These are phyloP conservation scores for Cicer cuneatum DNA, from an alignment of 306 rosid species.

Conservation along the genomic window DNA sequence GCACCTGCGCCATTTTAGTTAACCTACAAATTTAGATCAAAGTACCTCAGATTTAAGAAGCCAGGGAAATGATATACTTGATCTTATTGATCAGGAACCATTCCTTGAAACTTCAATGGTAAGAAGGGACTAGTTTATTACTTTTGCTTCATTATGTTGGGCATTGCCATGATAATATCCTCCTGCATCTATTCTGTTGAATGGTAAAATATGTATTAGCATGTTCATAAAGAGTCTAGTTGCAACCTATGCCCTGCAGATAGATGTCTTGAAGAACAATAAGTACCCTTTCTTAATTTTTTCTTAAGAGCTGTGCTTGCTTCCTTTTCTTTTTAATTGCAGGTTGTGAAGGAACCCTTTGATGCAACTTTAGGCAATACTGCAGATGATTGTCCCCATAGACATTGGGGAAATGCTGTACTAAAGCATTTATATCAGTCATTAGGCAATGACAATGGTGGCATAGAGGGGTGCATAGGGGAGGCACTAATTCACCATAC, in stretches of 20 bases:
- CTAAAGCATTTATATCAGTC: slow-evolving; percentile 66
- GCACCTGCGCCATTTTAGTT: not conserved
- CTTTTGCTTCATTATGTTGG: slow-evolving; percentile 15
- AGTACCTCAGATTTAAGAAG: not conserved
- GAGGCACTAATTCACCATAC: slow-evolving; percentile 50
- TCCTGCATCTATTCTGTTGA: slow-evolving; percentile 9
- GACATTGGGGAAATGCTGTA: slow-evolving; percentile 63
- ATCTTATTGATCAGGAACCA: slow-evolving; percentile 3
- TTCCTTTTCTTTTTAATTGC: slow-evolving; percentile 43
- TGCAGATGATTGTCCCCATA: slow-evolving; percentile 52
- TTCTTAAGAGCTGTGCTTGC: slow-evolving; percentile 43
- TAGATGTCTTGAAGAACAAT: slow-evolving; percentile 29
- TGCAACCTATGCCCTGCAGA: slow-evolving; percentile 8
- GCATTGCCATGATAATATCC: slow-evolving; percentile 21
- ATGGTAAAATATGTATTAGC: not conserved
- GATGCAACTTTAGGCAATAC: slow-evolving; percentile 48
- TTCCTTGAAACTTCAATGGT: not conserved
- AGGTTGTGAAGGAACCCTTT: slow-evolving; percentile 54
- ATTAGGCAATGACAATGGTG: slow-evolving; percentile 58
- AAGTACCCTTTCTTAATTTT: slow-evolving; percentile 25
- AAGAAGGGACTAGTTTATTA: slow-evolving; percentile 11
- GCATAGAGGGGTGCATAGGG: slow-evolving; percentile 59
- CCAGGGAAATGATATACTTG: slow-evolving; percentile 16
- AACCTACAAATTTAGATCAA: slow-evolving; percentile 33
- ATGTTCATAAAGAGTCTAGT: not conserved